These are phyloP conservation scores for Arthrobotrys sinensis DNA, from an alignment of 2,329 filamentous ascomycete species.

Conservation along the genomic window DNA sequence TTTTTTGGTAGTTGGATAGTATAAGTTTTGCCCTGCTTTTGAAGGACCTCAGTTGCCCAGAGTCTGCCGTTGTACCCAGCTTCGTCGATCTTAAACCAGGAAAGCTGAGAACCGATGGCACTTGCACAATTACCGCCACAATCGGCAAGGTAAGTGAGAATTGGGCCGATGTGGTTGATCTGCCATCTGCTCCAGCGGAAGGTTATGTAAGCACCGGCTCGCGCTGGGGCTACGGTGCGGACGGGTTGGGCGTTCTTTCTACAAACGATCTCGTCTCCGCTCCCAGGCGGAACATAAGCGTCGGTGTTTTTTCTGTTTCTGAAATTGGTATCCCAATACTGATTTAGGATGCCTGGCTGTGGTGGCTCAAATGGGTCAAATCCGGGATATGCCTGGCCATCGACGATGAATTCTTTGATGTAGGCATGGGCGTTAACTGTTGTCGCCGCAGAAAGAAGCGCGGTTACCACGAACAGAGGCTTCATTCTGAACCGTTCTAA, in stretches of 20 bases:
- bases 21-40: slow-evolving; percentile 28
- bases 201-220: slow-evolving; percentile 20
- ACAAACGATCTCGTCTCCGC: slow-evolving; percentile 25
- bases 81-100: slow-evolving; percentile 35
- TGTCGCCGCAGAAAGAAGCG: not conserved
- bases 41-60: slow-evolving; percentile 29
- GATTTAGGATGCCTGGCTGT: slow-evolving; percentile 19
- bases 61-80: slow-evolving; percentile 19
- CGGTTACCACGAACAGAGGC: not conserved
- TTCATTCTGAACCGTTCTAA: not conserved
- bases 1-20: slow-evolving; percentile 39
- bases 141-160: slow-evolving; percentile 25
- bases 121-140: slow-evolving; percentile 17
- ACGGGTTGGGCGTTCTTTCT: slow-evolving; percentile 20
- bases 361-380: slow-evolving; percentile 29
- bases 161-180: slow-evolving; percentile 29
- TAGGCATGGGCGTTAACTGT: not conserved
- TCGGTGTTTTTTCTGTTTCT: slow-evolving; percentile 19
- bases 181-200: slow-evolving; percentile 45
- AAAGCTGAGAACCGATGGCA: slow-evolving; percentile 22
- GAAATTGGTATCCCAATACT: slow-evolving; percentile 16
- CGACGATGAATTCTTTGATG: slow-evolving; percentile 26
- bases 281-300: slow-evolving; percentile 12
- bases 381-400: slow-evolving; percentile 14
- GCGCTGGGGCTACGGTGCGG: slow-evolving; percentile 13